These are phyloP conservation scores for Oidiodendron maius DNA, from an alignment of 495 filamentous ascomycete genomes.

Conservation along the genomic window DNA sequence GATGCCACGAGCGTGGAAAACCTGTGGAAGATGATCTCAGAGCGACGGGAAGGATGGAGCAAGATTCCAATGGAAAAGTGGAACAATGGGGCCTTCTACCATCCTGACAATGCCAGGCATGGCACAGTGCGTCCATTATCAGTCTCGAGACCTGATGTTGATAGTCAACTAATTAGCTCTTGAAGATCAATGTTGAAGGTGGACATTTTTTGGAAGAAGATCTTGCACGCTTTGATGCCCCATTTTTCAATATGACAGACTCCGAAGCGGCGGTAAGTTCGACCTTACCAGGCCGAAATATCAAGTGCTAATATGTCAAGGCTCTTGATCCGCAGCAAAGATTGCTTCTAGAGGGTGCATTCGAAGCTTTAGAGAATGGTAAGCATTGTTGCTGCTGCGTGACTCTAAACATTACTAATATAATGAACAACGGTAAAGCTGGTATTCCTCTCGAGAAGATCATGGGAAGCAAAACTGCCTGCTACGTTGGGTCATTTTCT, in stretches of 20 bases:
- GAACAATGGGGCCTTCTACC: conserved; percentile 33
- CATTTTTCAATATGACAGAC: conserved; percentile 52
- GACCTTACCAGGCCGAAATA: too few species aligned
- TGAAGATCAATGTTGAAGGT: conserved; percentile 24
- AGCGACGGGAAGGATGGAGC: conserved; percentile 34
- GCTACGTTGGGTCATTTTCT: conserved; percentile 23
- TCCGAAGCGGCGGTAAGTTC: too few species aligned
- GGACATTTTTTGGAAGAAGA: conserved; percentile 46
- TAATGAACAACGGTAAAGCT: too few species aligned
- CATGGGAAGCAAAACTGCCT: conserved; percentile 22
- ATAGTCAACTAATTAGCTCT: too few species aligned
- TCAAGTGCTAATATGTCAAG: too few species aligned
- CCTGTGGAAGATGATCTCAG: conserved; percentile 51
- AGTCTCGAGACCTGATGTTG: too few species aligned
- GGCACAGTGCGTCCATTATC: too few species aligned
- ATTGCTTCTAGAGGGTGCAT: conserved; percentile 47
- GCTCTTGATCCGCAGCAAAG: conserved; percentile 51
- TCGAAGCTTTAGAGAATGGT: conserved; percentile 51
- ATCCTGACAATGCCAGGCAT: conserved; percentile 40
- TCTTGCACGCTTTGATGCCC: conserved; percentile 47
- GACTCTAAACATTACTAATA: too few species aligned
- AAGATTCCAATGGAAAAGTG: conserved; percentile 39
- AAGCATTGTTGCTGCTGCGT: too few species aligned
- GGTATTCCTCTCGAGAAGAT: conserved; percentile 31
- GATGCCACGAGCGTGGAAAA: conserved; percentile 41